Conservation (phyloP, 2,329 filamentous ascomycete genomes). For the Alternaria triticimaculans region DNA sequence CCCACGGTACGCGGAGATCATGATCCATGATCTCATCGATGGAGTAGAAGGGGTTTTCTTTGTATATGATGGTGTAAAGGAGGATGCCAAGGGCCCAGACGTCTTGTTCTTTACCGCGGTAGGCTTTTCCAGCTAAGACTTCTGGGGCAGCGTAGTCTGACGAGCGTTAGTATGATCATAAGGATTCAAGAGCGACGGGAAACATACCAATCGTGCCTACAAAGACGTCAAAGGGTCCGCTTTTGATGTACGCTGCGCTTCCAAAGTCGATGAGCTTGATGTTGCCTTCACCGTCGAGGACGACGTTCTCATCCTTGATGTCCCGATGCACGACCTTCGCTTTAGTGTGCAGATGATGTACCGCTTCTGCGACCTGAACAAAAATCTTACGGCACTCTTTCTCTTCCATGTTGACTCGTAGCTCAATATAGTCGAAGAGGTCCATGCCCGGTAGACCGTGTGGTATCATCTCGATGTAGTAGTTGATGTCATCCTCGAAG, state of each 20-base stretch:
- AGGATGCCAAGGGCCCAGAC: constrained; percentile 98
- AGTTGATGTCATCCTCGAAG: constrained; percentile 83
- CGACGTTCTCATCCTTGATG: constrained; percentile 98
- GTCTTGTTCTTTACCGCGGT: constrained; percentile 95
- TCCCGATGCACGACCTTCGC: constrained; percentile 94
- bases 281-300: constrained; percentile 90
- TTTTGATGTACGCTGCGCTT: constrained; percentile 97
- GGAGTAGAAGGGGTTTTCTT: constrained; percentile 98
- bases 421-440: constrained; percentile 97
- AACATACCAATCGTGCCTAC: constrained; percentile 93
- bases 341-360: constrained; percentile 90
- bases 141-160: constrained; percentile 98
- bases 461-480: constrained; percentile 98
- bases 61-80: constrained; percentile 98
- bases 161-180: constrained; percentile 10
- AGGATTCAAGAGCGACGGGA: background rate
- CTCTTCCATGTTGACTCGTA: constrained; percentile 96
- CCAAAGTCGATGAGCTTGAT: constrained; percentile 99
- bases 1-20: constrained; percentile 87
- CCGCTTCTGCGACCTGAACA: constrained; percentile 84
- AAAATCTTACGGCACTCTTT: constrained; percentile 94
- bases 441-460: constrained; percentile 98
- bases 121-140: constrained; percentile 89
- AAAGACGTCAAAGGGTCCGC: constrained; percentile 97
- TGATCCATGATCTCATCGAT: constrained; percentile 99